phyloP scores from a whole-genome alignment of 1,139 yeast genomes.

The Candida anutae region DNA sequence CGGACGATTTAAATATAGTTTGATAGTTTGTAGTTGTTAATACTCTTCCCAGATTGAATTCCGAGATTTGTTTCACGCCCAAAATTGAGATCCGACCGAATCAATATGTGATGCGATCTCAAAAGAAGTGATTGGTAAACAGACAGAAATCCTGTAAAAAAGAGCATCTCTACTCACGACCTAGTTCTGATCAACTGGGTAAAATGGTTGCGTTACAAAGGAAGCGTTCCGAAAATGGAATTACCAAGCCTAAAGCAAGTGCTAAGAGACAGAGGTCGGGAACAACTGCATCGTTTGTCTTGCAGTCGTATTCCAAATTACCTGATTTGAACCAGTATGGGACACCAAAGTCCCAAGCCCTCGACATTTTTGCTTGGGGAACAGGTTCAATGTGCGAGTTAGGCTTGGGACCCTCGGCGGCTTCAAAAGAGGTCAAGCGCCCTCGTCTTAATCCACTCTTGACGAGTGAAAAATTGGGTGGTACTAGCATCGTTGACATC shows the following conservation, averaged over 20 bases:
- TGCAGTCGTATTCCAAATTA: conserved; percentile 43
- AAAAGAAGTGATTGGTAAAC: too few species aligned
- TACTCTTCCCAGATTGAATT: too few species aligned
- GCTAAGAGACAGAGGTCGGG: conserved; percentile 22
- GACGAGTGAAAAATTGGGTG: conserved; percentile 48
- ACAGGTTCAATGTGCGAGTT: conserved; percentile 96
- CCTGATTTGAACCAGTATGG: conserved; percentile 41
- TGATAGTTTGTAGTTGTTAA: too few species aligned
- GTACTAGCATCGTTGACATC: conserved; percentile 57
- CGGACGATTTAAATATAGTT: too few species aligned
- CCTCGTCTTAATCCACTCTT: conserved; percentile 84
- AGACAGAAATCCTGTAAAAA: too few species aligned
- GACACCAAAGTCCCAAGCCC: conserved; percentile 28
- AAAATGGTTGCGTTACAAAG: conserved; percentile 41
- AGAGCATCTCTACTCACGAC: too few species aligned
- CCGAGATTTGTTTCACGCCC: too few species aligned
- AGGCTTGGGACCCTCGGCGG: conserved; percentile 86
- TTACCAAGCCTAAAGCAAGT: conserved; percentile 4
- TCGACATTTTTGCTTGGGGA: conserved; percentile 90
- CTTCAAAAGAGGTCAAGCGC: conserved; percentile 86
- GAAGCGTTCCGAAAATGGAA: conserved; percentile 31
- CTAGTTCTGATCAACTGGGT: too few species aligned
- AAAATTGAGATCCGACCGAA: too few species aligned
- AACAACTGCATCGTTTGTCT: conserved; percentile 35
- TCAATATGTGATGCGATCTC: too few species aligned